Base-by-base conservation (phyloP, 768 basidiomycete species). In the Mycena leptocephala region DNA sequence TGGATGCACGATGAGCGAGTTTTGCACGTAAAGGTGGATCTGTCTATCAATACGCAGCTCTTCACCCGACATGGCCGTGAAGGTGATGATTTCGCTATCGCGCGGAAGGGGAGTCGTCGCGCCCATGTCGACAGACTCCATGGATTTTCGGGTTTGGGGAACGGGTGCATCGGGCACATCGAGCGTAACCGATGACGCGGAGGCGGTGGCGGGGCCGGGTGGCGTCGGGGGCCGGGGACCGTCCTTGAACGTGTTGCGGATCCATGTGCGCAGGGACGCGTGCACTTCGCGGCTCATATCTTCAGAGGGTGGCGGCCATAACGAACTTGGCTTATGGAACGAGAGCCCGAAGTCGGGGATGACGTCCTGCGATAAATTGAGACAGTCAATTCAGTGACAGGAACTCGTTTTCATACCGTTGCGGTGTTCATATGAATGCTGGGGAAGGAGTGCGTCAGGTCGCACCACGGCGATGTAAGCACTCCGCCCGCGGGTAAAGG, bases 361-460 rank as follows among this genome's bases (percentile, higher is more conserved):
- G 43, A 97, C 88, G 79, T 98, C 96, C 96, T 96, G 56, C 5
- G n/a, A 14, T 13, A 64, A 62, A 18, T 64, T 65, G 35, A 65
- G 43, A 46, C 43, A 20, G 11, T 3, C 9, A 58, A 51, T 8
- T 28, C 14, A 39, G 65, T 18, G 18, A 18, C 5, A 55, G 58
- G 30, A 35, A 22, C 28, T 28, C 33, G 68, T 5, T n/a, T 8
- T 82, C 89, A 77, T 79, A 95, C 97, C 64, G 97, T 96, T 5
- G 91, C 88, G 2, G 96, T 97, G 82, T 99, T 99, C 46, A 89
- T 86, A 80, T 96, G 90, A 58, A 97, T 90, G 79, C 95, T 96
- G 0, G 96, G 95, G 84, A 99, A 99, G 0, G 96, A 97, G 83
- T 99, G 98, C 0, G 96, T 97, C n/a, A 99, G 85, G 84, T 91